These are phyloP conservation scores for Neurospora sp. DNA, from an alignment of 495 filamentous ascomycete genomes.

Conservation along the genomic window DNA sequence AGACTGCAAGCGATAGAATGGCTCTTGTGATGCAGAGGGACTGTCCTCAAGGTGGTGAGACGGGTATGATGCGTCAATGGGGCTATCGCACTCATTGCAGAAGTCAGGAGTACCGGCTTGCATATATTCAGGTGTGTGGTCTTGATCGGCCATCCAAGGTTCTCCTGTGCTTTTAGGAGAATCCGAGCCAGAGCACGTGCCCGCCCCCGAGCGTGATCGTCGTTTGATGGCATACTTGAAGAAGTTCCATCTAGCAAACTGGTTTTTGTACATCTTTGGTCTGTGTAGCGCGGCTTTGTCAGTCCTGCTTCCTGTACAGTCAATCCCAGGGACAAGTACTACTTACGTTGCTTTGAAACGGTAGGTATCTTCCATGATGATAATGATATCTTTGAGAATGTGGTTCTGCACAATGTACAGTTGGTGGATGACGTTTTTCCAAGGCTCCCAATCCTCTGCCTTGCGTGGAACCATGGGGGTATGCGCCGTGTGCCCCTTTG, in stretches of 20 bases:
- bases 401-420: conserved; percentile 26
- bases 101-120: background rate
- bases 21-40: background rate
- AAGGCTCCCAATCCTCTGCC: conserved; percentile 23
- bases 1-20: background rate
- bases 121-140: background rate
- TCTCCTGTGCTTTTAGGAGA: background rate
- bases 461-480: conserved; percentile 14
- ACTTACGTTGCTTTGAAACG: conserved; percentile 23
- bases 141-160: background rate
- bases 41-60: background rate
- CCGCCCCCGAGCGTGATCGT: conserved; percentile 6
- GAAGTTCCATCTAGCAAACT: conserved; percentile 22
- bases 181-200: background rate
- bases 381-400: conserved; percentile 22
- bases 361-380: conserved; percentile 18
- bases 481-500: background rate
- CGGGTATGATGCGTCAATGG: background rate
- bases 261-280: conserved; percentile 28
- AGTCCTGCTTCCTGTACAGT: background rate
- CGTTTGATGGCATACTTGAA: conserved; percentile 24
- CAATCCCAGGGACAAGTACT: background rate
- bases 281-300: background rate
- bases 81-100: background rate
- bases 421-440: conserved; percentile 17